phyloP scores from a whole-genome alignment of 78 protist species.

The Ministeria vibrans region DNA sequence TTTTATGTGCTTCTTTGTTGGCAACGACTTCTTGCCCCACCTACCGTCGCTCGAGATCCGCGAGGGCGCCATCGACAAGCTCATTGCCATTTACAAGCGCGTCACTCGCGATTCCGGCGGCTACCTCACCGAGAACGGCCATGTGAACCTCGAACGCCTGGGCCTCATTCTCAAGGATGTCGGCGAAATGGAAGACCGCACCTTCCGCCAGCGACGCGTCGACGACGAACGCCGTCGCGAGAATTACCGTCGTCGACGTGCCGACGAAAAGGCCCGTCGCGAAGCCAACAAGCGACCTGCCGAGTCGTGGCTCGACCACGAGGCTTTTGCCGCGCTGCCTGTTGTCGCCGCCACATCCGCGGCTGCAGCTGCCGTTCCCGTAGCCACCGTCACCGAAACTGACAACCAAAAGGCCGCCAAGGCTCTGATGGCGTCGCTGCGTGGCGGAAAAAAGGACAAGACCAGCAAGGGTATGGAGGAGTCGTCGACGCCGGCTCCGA shows the following conservation, averaged over 20 bases:
- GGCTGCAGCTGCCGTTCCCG: neutral
- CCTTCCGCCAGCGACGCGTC: neutral
- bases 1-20: constrained; percentile 91
- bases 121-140: neutral
- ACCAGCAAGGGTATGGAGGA: neutral
- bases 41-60: constrained; percentile 91
- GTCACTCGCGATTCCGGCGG: too few relatives aligned
- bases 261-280: neutral
- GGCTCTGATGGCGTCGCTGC: neutral
- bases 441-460: neutral
- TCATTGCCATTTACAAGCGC: too few relatives aligned
- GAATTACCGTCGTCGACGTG: neutral
- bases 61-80: constrained; percentile 89
- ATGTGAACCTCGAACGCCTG: neutral
- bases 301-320: neutral
- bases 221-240: neutral
- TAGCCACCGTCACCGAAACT: neutral
- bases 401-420: neutral
- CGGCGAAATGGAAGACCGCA: neutral
- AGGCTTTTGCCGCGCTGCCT: neutral
- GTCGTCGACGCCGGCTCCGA: too few relatives aligned
- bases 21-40: constrained; percentile 99
- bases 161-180: neutral
- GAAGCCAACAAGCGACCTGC: neutral
- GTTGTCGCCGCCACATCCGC: neutral